Evolutionary conservation across 192 early-diverging fungal species (phyloP), one percentile per base, ranked within the genome.

Genomic region (Chytriomyces sp.): DNA sequence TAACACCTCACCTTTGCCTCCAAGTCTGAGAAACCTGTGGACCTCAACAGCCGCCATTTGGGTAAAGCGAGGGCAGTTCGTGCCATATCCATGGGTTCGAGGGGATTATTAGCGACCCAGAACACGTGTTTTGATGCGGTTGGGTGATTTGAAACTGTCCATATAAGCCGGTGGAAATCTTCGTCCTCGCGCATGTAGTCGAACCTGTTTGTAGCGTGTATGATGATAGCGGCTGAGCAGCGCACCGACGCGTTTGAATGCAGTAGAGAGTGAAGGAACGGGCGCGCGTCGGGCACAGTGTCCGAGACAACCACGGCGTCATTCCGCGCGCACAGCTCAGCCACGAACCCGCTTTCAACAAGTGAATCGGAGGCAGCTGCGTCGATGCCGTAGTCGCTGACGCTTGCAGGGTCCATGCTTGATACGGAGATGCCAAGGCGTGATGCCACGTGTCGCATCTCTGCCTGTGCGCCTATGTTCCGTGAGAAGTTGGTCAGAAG

Each of bases 241-340:
- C 61, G 72, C 46, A 63, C 26, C 9, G 28, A 10, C 16, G 26
- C 11, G 44, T 62, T 28, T 60, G 61, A 13, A 10, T 45, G 72
- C 18, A 62, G 23, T 5, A 73, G 72, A 9, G 72, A 73, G 44
- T 73, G 72, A 48, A 73, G 50, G 9, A 73, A 62, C 16, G 72
- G 72, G 16, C 72, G 72, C 11, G 72, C 72, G 63, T 73, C 72
- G 13, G 63, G 63, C 35, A 64, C 35, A 1, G 63, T 64, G 6
- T 64, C 63, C 35, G 63, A 20, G 35, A 64, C 63, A 35, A 64
- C 26, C 13, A 64, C 35, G 35, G 26, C 63, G 7, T 64, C 63
- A 26, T 2, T 26, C 1, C 23, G 13, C 0, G 13, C 35, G 2
- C 63, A 64, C 11, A 64, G 13, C 11, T 20, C 18, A 13, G 10